Evolutionary conservation across 2,329 filamentous ascomycete species (phyloP).

Genomic region (Colletotrichum theobromicola): DNA sequence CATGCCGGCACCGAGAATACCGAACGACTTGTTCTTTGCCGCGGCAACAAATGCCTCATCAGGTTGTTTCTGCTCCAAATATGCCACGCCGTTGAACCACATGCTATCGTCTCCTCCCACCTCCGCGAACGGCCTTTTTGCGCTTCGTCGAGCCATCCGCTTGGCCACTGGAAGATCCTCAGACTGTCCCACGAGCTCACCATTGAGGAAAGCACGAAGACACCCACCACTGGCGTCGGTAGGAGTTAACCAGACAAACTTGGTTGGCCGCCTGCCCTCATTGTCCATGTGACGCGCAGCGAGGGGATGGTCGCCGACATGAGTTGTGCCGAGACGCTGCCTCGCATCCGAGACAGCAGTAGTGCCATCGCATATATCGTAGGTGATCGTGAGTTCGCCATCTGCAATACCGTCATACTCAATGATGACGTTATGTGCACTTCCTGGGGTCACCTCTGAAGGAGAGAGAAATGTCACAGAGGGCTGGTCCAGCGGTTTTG

Average conservation of each 20-base stretch:
- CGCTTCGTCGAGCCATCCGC: conserved; percentile 1
- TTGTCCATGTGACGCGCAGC: conserved; percentile 24
- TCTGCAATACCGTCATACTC: conserved; percentile 24
- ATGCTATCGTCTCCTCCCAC: conserved; percentile 16
- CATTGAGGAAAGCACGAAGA: conserved; percentile 25
- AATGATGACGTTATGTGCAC: conserved; percentile 25
- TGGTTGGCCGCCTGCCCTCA: conserved; percentile 14
- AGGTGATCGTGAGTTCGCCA: conserved; percentile 22
- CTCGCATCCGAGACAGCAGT: not conserved
- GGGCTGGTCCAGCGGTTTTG: not conserved
- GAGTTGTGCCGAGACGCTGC: conserved; percentile 25
- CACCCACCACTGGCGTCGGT: conserved; percentile 14
- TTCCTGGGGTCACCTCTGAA: conserved; percentile 8
- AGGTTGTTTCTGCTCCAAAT: conserved; percentile 28
- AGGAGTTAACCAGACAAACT: conserved; percentile 26
- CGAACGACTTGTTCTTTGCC: conserved; percentile 28
- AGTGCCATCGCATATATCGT: conserved; percentile 23
- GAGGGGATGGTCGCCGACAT: conserved; percentile 24
- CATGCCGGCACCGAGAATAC: conserved; percentile 44
- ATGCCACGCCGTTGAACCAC: conserved; percentile 31
- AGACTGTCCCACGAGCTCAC: conserved; percentile 24
- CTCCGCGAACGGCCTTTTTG: conserved; percentile 15
- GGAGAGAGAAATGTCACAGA: not conserved
- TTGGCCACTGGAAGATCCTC: conserved; percentile 16
- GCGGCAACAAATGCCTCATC: conserved; percentile 25